Evolutionary conservation across 352 stramenopile genomes (phyloP).

Genomic region (Halophytophthora polymorphica): DNA sequence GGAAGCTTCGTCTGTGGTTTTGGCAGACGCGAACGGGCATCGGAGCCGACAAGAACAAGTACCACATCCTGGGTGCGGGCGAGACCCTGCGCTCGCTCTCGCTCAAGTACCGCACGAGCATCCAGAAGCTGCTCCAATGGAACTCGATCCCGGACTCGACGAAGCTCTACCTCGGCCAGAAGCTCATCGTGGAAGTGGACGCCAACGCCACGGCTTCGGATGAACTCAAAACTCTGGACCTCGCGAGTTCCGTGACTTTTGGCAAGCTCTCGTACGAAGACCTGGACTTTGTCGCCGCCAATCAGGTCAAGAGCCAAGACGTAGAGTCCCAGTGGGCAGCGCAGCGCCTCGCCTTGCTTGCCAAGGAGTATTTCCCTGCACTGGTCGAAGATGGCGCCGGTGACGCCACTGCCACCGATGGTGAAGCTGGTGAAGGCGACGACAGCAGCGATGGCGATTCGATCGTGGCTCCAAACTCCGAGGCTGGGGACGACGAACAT

Average conservation of each 20-base stretch:
- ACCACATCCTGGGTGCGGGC: conserved; percentile 66
- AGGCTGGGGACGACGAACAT: conserved; percentile 7
- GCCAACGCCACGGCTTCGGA: conserved; percentile 35
- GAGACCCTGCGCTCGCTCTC: conserved; percentile 72
- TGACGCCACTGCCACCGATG: conserved; percentile 13
- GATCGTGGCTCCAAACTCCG: conserved; percentile 30
- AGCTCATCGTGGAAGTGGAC: conserved; percentile 63
- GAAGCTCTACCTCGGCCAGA: conserved; percentile 74
- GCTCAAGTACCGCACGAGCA: conserved; percentile 75
- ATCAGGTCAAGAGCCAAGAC: conserved; percentile 49
- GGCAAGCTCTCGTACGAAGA: conserved; percentile 66
- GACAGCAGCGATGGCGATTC: conserved; percentile 35
- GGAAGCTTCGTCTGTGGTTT: conserved; percentile 57
- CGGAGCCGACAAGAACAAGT: conserved; percentile 50
- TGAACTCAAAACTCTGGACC: conserved; percentile 59
- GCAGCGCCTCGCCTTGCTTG: conserved; percentile 48
- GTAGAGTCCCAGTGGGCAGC: conserved; percentile 58
- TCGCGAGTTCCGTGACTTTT: conserved; percentile 36
- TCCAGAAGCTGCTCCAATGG: conserved; percentile 63
- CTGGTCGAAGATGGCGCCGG: conserved; percentile 29
- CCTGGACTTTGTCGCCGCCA: conserved; percentile 57
- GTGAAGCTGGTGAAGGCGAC: conserved; percentile 16
- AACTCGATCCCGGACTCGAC: conserved; percentile 68
- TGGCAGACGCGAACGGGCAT: conserved; percentile 55
- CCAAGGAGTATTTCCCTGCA: conserved; percentile 65